phyloP scores from a whole-genome alignment of 495 filamentous ascomycete species.

The Rusavskia elegans region DNA sequence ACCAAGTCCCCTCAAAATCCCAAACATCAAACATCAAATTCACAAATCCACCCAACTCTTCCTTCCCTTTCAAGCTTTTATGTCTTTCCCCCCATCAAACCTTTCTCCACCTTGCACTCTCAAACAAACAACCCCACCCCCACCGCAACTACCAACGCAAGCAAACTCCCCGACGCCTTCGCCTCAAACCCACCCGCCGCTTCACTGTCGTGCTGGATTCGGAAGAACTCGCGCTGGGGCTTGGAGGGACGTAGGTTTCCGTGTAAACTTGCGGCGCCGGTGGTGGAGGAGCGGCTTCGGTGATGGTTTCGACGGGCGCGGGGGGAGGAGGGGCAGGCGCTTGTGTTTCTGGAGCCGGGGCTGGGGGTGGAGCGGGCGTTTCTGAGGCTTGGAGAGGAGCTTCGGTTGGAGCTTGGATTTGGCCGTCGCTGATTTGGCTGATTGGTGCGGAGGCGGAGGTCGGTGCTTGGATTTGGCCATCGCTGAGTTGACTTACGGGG shows the following conservation, averaged over 20 bases:
- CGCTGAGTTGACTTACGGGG: constrained; percentile 2
- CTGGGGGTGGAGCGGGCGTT: not conserved
- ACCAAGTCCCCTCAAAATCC: no score
- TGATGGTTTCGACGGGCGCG: not conserved
- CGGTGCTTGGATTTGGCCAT: constrained; percentile 1
- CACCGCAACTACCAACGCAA: not conserved
- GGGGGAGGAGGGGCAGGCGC: constrained; percentile 4
- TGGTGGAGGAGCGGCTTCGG: not conserved
- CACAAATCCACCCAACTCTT: no score
- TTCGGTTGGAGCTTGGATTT: constrained; percentile 1
- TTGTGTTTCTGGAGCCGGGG: constrained; percentile 7
- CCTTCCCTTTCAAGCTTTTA: not conserved
- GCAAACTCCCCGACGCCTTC: not conserved
- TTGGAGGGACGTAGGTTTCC: not conserved
- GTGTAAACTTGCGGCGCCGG: constrained; percentile 5
- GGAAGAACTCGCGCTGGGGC: not conserved
- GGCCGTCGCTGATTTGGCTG: constrained; percentile 12
- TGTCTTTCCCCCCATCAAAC: not conserved
- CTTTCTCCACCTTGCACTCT: not conserved
- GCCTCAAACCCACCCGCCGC: not conserved
- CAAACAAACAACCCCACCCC: not conserved
- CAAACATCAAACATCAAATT: no score
- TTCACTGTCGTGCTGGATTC: not conserved
- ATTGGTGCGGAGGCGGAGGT: not conserved
- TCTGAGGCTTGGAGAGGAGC: no score